Base-by-base conservation (phyloP, 768 basidiomycete genomes). In the Sporobolomyces phaffii region DNA sequence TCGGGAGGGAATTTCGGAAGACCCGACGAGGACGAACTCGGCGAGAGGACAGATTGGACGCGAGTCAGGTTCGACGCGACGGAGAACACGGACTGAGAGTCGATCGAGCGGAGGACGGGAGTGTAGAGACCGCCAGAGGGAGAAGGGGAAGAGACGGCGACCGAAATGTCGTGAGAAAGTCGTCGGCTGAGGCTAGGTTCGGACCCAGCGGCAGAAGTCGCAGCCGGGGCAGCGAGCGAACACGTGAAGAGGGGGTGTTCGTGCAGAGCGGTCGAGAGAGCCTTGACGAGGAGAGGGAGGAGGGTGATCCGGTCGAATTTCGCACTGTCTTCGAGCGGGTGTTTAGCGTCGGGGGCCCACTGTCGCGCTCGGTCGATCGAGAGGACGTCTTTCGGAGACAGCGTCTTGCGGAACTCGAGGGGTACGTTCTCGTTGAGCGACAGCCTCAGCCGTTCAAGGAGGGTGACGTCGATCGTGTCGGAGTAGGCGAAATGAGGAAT, bases 231-330 rank as follows among this genome's bases (percentile, higher is more conserved):
- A 0, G 53, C 4, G 41, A 91, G 85, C 36, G 87, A 86, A 24
- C 87, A 82, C 20, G 88, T 83, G 81, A 93, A 84, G 52, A 92
- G 78, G 0, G 91, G 89, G 89, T 90, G 90, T 75, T 89, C 85
- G 66, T 82, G 78, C 88, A 92, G 89, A 5, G 89, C 82, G 72
- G 81, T 84, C 1, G 87, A 83, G 56, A 93, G 86, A 0, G 87
- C 86, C 76, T 93, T 93, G 73, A 91, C 79, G 11, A 93, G 82
- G 74, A 91, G 80, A 14, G 90, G 91, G 38, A 93, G 85, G 77
- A 87, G 88, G 0, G 90, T 91, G 34, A 93, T 77, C 41, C 83
- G 83, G 33, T 82, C 79, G 78, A 67, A 54, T 43, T 44, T 45
- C 15, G 11, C 24, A 11, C 59, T 50, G 7, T 58, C 64, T 1